Percentiles rank a stretch among this genome's conserved stretches.
phyloP scores from a whole-genome alignment of 441 rosid species.

The Mallotus japonicus region DNA sequence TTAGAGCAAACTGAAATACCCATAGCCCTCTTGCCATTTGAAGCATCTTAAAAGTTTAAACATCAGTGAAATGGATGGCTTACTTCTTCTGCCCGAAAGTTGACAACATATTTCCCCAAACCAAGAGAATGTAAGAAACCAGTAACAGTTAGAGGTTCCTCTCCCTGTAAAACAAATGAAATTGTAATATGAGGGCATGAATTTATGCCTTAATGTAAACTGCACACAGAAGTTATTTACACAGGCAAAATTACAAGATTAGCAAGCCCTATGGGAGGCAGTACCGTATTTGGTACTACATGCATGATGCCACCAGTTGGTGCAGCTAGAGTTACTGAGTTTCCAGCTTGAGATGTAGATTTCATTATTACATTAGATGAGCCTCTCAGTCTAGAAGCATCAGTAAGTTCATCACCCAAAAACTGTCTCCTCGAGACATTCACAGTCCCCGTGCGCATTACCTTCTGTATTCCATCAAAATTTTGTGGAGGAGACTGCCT shows the following conservation, averaged over 20 bases:
- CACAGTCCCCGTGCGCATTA: constrained; percentile 20
- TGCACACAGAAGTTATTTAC: not conserved
- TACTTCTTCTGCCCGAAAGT: constrained; percentile 58
- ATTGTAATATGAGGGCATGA: not conserved
- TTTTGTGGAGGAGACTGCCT: constrained; percentile 27
- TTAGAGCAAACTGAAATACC: not conserved
- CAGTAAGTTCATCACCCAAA: constrained; percentile 24
- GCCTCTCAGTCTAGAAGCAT: constrained; percentile 25
- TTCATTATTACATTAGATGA: constrained; percentile 24
- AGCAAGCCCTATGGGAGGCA: constrained; percentile 12
- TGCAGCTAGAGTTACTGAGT: constrained; percentile 23
- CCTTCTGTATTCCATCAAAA: constrained; percentile 25
- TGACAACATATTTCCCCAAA: constrained; percentile 44
- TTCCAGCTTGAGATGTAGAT: constrained; percentile 24
- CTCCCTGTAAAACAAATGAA: constrained; percentile 28
- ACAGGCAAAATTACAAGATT: not conserved
- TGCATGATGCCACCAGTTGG: constrained; percentile 28
- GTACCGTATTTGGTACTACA: constrained; percentile 35
- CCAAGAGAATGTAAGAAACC: constrained; percentile 50
- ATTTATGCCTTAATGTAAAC: not conserved
- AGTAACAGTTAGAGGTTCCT: constrained; percentile 35
- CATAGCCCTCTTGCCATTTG: not conserved
- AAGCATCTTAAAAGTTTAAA: not conserved
- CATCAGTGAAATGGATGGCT: constrained; percentile 22
- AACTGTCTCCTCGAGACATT: constrained; percentile 23